A percentile compares a stretch with the other conserved stretches of the same genome.
phyloP scores from a whole-genome alignment of 75 land plant genomes.

The Sequoiadendron giganteum region DNA sequence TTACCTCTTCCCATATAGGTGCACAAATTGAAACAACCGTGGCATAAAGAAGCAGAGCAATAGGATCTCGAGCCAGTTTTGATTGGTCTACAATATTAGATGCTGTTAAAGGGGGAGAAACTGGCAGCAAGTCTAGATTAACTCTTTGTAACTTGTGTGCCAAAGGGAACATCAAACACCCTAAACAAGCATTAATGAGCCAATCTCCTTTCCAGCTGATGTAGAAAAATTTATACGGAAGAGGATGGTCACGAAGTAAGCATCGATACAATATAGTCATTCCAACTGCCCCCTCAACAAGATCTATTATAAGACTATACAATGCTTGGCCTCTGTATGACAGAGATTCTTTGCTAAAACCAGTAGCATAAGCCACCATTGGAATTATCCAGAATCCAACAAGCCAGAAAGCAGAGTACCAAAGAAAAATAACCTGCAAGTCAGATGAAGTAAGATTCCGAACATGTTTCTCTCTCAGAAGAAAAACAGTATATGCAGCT shows the following conservation, averaged over 20 bases:
- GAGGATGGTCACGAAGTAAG: conserved; percentile 68
- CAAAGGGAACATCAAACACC: conserved; percentile 86
- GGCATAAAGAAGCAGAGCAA: conserved; percentile 83
- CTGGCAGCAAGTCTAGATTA: conserved; percentile 48
- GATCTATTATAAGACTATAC: conserved; percentile 88
- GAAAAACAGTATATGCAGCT: not conserved
- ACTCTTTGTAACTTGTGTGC: conserved; percentile 78
- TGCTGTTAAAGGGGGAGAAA: conserved; percentile 57
- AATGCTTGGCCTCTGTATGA: conserved; percentile 90
- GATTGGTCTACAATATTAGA: conserved; percentile 81
- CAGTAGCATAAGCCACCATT: conserved; percentile 66
- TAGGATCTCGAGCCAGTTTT: conserved; percentile 83
- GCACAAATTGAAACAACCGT: conserved; percentile 86
- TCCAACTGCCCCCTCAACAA: conserved; percentile 92
- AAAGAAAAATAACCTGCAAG: conserved; percentile 92
- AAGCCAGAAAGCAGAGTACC: conserved; percentile 93
- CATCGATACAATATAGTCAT: conserved; percentile 79
- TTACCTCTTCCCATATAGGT: conserved; percentile 95
- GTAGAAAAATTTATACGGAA: conserved; percentile 79
- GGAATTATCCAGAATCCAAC: conserved; percentile 96
- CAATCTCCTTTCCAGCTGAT: conserved; percentile 74
- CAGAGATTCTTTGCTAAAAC: conserved; percentile 74
- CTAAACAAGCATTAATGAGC: conserved; percentile 73
- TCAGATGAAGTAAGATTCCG: not conserved
- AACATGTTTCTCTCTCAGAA: not conserved